Conservation (phyloP, 441 rosid genomes). For the Adansonia madagascariensis region DNA sequence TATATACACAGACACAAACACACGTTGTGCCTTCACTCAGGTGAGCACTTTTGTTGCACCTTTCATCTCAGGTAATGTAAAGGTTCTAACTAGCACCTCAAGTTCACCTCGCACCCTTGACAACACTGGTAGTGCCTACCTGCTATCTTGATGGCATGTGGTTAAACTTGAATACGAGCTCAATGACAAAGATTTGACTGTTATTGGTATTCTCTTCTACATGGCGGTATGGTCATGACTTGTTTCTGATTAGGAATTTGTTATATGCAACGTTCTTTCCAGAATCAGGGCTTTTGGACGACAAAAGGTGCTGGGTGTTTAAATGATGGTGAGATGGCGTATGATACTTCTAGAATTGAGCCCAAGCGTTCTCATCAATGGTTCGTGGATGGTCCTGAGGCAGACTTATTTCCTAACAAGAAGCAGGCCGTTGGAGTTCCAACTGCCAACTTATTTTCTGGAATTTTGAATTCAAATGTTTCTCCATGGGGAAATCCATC, state of each 20-base stretch:
- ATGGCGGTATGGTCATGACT: background rate
- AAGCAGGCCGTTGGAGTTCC: conserved; percentile 59
- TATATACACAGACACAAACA: background rate
- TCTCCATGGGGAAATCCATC: conserved; percentile 58
- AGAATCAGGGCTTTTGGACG: conserved; percentile 66
- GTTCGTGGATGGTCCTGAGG: conserved; percentile 56
- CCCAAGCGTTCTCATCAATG: conserved; percentile 66
- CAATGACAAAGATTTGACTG: conserved; percentile 1
- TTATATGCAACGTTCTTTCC: conserved; percentile 40
- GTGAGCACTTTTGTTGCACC: background rate
- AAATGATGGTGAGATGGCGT: conserved; percentile 50
- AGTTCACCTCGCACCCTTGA: background rate
- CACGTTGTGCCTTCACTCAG: background rate
- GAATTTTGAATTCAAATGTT: conserved; percentile 43
- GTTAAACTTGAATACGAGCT: conserved; percentile 2
- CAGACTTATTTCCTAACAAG: conserved; percentile 57
- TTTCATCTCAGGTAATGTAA: background rate
- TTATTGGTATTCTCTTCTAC: background rate
- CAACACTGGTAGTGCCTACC: background rate
- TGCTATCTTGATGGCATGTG: background rate
- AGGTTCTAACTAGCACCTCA: background rate
- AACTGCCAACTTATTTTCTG: conserved; percentile 43
- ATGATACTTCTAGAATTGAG: conserved; percentile 52
- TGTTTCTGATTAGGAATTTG: conserved; percentile 23
- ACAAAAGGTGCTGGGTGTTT: conserved; percentile 42